Evolutionary conservation across 768 basidiomycete species (phyloP).

Genomic region (Paxillus ammoniavirescens): DNA sequence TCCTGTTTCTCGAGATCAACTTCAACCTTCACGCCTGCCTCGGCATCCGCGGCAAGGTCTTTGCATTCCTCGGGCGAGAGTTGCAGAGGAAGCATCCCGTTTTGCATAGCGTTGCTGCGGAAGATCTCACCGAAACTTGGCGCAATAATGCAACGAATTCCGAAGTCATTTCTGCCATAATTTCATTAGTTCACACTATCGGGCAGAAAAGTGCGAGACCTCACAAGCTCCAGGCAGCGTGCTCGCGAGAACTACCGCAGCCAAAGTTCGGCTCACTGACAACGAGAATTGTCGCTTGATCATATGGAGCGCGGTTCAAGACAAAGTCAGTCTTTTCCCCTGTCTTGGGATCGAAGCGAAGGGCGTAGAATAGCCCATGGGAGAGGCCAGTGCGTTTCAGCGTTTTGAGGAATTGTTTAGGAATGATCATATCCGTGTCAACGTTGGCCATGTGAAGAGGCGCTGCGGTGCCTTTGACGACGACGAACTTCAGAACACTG

Average conservation of each 20-base stretch:
- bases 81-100: constrained; percentile 83
- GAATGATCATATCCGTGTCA: constrained; percentile 94
- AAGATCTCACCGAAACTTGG: constrained; percentile 92
- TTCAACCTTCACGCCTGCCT: constrained; percentile 71
- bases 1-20: constrained; percentile 84
- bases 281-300: constrained; percentile 74
- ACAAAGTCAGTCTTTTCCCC: constrained; percentile 83
- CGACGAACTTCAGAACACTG: constrained; percentile 58
- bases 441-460: constrained; percentile 83
- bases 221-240: constrained; percentile 85
- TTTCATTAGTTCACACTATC: neutral
- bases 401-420: constrained; percentile 92
- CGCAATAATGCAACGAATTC: constrained; percentile 84
- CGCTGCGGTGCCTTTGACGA: constrained; percentile 73
- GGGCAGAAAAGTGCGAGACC: constrained; percentile 26
- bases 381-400: constrained; percentile 87
- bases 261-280: constrained; percentile 90
- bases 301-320: constrained; percentile 77
- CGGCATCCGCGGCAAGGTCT: constrained; percentile 73
- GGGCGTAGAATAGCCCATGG: constrained; percentile 77
- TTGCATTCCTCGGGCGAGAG: constrained; percentile 71
- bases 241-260: constrained; percentile 87
- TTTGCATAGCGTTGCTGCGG: constrained; percentile 87
- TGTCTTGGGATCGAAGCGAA: constrained; percentile 75
- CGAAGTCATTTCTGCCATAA: constrained; percentile 73